phyloP scores from a whole-genome alignment of 495 filamentous ascomycete genomes.

The Pyrenopolyporus hunteri region DNA sequence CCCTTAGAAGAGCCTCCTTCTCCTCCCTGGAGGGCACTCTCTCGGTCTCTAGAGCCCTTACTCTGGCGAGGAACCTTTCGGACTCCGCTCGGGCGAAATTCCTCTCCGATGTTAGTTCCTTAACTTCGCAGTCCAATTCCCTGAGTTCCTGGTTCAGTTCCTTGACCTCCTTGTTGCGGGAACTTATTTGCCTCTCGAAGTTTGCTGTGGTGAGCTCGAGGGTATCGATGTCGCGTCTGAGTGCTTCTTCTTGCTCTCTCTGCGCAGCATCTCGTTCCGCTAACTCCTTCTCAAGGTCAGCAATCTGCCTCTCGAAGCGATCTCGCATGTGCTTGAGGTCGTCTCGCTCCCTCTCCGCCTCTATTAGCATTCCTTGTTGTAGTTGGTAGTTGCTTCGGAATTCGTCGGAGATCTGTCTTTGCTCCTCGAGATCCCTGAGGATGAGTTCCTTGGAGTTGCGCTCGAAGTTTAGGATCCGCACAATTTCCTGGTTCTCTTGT shows the following conservation, averaged over 20 bases:
- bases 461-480: constrained; percentile 34
- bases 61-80: constrained; percentile 21
- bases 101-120: constrained; percentile 34
- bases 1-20: constrained; percentile 18
- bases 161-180: constrained; percentile 46
- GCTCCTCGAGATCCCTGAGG: constrained; percentile 47
- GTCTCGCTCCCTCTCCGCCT: constrained; percentile 51
- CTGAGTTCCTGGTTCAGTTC: constrained; percentile 39
- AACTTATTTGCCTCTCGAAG: constrained; percentile 47
- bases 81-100: constrained; percentile 21
- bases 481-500: constrained; percentile 39
- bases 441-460: constrained; percentile 42
- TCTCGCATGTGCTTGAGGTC: constrained; percentile 41
- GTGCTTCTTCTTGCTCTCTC: constrained; percentile 45
- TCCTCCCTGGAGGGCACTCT: constrained; percentile 15
- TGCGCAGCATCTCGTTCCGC: constrained; percentile 44
- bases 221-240: constrained; percentile 45
- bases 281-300: constrained; percentile 43
- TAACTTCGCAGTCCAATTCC: constrained; percentile 49
- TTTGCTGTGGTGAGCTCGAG: constrained; percentile 44
- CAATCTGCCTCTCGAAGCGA: constrained; percentile 41
- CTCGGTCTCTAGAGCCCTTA: constrained; percentile 23
- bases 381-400: constrained; percentile 50
- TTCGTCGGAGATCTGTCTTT: constrained; percentile 51
- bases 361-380: constrained; percentile 45